A percentile compares a stretch with the other conserved stretches of the same genome.
These are phyloP conservation scores for Penicillium pulvis DNA, from an alignment of 495 filamentous ascomycete genomes.

Conservation along the genomic window DNA sequence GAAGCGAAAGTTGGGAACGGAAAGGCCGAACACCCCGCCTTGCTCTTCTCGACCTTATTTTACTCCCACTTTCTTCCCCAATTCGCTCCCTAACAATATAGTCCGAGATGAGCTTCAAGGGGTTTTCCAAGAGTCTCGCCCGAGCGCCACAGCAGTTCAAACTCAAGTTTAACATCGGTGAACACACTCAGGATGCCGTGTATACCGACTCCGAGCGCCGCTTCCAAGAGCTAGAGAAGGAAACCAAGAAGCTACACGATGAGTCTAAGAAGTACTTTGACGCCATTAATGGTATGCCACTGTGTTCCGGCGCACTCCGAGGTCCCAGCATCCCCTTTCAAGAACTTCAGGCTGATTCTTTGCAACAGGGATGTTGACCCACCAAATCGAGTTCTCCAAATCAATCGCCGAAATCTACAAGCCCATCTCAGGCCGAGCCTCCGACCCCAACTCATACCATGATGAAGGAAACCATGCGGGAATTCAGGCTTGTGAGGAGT, in stretches of 20 bases:
- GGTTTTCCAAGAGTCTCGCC: conserved; percentile 84
- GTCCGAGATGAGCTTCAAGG: conserved; percentile 88
- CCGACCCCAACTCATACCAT: conserved; percentile 82
- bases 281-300: conserved; percentile 76
- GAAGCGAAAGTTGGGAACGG: conserved; percentile 24
- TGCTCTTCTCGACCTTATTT: conserved; percentile 9
- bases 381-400: conserved; percentile 98
- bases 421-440: conserved; percentile 93
- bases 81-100: conserved; percentile 1
- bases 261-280: conserved; percentile 94
- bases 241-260: conserved; percentile 95
- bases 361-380: conserved; percentile 78
- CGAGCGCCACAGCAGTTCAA: conserved; percentile 91
- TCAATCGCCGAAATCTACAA: conserved; percentile 96
- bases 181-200: conserved; percentile 89
- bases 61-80: conserved; percentile 12
- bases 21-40: conserved; percentile 24
- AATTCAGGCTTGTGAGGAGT: conserved; percentile 94
- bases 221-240: conserved; percentile 90
- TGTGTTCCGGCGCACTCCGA: neutral
- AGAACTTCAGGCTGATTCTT: neutral
- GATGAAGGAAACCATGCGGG: conserved; percentile 90
- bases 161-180: conserved; percentile 88
- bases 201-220: conserved; percentile 93
- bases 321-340: neutral